Evolutionary conservation across 371 early-diverging fungal species (phyloP), one percentile per base, ranked within the genome.

Genomic region (Mortierella sp.): DNA sequence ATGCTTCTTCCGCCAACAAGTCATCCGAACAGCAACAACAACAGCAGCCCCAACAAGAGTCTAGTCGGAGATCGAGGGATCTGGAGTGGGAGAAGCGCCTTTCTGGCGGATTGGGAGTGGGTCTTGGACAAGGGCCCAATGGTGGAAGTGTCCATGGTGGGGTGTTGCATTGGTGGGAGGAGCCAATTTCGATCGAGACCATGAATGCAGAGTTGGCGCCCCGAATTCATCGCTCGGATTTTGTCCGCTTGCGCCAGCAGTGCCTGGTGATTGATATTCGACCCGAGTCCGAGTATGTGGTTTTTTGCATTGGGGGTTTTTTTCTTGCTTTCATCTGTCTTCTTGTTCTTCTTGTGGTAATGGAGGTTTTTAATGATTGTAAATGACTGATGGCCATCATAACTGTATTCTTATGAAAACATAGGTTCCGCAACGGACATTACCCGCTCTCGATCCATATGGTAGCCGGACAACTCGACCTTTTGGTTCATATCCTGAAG

Each of bases 181-280:
- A 90, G 38, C 91, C 92, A 0, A 79, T 93, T 21, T 84, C 92
- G 0, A 83, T 93, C 19, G 93, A 93, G 71, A 74, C 76, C 5
- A 90, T 91, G 81, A 92, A 92, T 54, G 77, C 79, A 19, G 95
- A 94, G 79, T 76, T 93, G 44, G 91, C 93, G 1, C 93, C 94
- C 10, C 88, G 95, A 65, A 89, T 94, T 50, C 84, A 88, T 26
- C 79, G 92, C 3, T 80, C 81, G n/a, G 95, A 94, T 79, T 76
- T 92, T 11, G 73, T 89, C 0, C 89, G 84, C 44, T 82, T 92
- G 50, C 86, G 92, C 45, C 88, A 90, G 42, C 90, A 91, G 78
- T 89, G 91, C 16, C 80, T 93, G 47, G 88, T 93, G 14, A 81
- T 94, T 45, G 95, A 94, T 85, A 92, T 92, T 54, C 91, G 95